A percentile compares a stretch with the other conserved stretches of the same genome.
Conservation (phyloP, 2,329 filamentous ascomycete species). For the Fonsecaea monophora region DNA sequence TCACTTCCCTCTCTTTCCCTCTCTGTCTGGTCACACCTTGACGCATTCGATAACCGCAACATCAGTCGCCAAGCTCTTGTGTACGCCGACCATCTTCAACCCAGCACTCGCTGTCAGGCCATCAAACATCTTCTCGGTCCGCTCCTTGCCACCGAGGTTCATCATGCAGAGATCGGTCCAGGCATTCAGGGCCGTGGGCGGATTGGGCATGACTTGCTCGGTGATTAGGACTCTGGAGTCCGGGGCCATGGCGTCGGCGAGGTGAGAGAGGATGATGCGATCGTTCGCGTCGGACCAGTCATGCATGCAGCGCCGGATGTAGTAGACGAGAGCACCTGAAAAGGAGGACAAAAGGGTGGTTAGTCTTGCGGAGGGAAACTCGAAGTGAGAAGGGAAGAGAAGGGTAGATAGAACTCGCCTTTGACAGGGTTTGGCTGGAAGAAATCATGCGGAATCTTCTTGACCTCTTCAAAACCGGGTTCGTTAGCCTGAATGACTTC, state of each 20-base stretch:
- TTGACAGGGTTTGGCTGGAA: constrained; percentile 1
- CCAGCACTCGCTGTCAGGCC: constrained; percentile 37
- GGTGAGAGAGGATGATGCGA: constrained; percentile 39
- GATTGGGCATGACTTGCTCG: constrained; percentile 41
- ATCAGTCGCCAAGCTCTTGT: constrained; percentile 7
- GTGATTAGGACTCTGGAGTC: constrained; percentile 42
- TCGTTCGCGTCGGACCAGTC: constrained; percentile 41
- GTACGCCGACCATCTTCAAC: constrained; percentile 30
- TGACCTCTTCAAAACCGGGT: constrained; percentile 2
- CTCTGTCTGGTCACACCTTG: constrained; percentile 1
- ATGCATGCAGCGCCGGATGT: constrained; percentile 27
- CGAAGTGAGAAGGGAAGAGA: neutral
- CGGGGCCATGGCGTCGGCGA: constrained; percentile 36
- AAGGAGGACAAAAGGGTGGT: neutral
- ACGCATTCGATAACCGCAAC: constrained; percentile 3
- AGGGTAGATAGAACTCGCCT: constrained; percentile 2
- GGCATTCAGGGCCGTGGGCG: constrained; percentile 31
- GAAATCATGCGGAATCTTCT: constrained; percentile 1
- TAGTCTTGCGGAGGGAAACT: neutral
- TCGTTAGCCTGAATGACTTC: constrained; percentile 2
- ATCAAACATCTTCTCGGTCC: constrained; percentile 40
- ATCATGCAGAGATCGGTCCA: constrained; percentile 41
- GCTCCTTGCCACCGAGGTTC: constrained; percentile 40
- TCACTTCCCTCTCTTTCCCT: neutral
- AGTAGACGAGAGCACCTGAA: constrained; percentile 1